Evolutionary conservation across 371 early-diverging fungal species (phyloP), one percentile per base, ranked within the genome.

Genomic region (Coemansia sp.): DNA sequence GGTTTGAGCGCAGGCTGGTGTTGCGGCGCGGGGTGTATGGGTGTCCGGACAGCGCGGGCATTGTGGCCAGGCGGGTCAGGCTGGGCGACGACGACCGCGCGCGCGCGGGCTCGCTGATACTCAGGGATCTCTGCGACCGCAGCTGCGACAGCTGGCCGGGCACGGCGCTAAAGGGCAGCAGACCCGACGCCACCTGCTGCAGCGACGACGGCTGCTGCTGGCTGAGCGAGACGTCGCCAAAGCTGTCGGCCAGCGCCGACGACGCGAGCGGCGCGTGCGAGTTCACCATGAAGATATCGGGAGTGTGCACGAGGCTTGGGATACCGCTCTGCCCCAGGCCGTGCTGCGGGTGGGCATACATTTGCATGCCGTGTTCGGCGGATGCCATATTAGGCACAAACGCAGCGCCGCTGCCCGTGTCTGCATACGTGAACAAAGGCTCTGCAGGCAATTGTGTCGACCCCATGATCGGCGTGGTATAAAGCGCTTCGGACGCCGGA

Each of bases 371-470:
- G 5, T 43, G 57, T 10, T 58, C 59, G 11, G 43, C 57, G 16
- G 57, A 55, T 26, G 42, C 60, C 51, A 55, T 56, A 52, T 53
- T 26, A 52, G 63, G 34, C 42, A 54, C 30, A 38, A 67, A 50
- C 16, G 47, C 59, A 13, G 68, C 49, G 36, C 34, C 50, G 66
- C 43, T 55, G 68, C 55, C 42, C 32, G 57, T 55, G 36, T 55
- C 52, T 55, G 68, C 58, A 68, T 71, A 67, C 9, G 39, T 42
- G 62, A 62, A 71, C 62, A 71, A 56, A 50, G 63, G 56, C 55
- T 68, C 71, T 30, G 48, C 68, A n/a, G 61, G 62, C 50, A 48
- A 10, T n/a, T 51, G 62, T 20, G 55, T 43, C 49, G 68, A 55
- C 41, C 63, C 63, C 51, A 58, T 68, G 58, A 67, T 62, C 32